A percentile compares a stretch with the other conserved stretches of the same genome.
These are phyloP conservation scores for Solanum paucissectum DNA, from an alignment of 257 asterid species.

Conservation along the genomic window DNA sequence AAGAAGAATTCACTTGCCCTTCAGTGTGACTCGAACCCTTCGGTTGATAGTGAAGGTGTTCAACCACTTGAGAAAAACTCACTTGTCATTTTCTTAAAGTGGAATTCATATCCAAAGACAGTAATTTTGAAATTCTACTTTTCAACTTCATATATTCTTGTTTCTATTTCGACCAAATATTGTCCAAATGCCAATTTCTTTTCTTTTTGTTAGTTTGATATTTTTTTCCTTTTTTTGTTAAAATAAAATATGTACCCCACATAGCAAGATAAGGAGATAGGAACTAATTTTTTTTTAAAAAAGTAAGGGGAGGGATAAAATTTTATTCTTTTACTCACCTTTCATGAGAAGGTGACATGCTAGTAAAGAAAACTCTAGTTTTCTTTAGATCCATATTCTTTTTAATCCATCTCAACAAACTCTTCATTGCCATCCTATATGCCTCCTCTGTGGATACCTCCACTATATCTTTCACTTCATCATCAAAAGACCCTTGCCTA, in stretches of 20 bases:
- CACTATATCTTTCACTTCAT: background rate
- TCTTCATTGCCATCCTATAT: conserved; percentile 48
- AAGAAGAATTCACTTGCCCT: background rate
- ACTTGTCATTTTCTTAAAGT: background rate
- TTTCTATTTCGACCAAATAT: background rate
- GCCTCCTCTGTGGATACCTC: conserved; percentile 41
- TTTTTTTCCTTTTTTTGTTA: background rate
- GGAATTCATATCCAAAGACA: background rate
- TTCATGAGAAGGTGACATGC: conserved; percentile 68
- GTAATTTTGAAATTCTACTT: background rate
- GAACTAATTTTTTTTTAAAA: background rate
- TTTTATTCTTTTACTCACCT: conserved; percentile 20
- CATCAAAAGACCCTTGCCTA: conserved; percentile 41
- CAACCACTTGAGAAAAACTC: background rate
- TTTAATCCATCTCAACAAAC: conserved; percentile 50
- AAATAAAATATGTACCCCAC: background rate
- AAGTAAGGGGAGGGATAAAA: background rate
- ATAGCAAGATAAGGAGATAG: background rate
- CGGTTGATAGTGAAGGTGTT: background rate
- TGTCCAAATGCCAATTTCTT: background rate
- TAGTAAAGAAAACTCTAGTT: conserved; percentile 32
- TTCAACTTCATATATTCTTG: background rate
- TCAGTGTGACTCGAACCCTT: background rate
- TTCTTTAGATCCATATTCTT: conserved; percentile 23
- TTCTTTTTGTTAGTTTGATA: background rate